Evolutionary conservation across 495 filamentous ascomycete species (phyloP).

Genomic region (Penicillium daleae): DNA sequence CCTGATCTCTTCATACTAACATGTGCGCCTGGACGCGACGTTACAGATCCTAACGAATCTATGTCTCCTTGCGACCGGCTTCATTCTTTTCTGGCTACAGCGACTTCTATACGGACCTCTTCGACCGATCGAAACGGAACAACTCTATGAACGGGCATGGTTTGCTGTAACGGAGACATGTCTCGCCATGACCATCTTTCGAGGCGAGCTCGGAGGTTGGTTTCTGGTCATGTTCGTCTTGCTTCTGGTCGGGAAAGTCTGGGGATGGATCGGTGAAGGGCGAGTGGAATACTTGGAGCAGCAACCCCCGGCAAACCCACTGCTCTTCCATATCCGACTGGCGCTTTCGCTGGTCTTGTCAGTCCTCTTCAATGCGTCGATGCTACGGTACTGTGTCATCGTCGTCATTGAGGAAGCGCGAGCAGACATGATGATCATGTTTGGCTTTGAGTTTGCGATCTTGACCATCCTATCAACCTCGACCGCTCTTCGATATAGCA

Average conservation of each 20-base stretch:
- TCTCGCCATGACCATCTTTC: slow-evolving; percentile 98
- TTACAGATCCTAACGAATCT: slow-evolving; percentile 85
- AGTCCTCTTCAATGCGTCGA: slow-evolving; percentile 71
- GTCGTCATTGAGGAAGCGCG: slow-evolving; percentile 83
- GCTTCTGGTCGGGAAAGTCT: slow-evolving; percentile 91
- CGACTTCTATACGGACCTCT: slow-evolving; percentile 88
- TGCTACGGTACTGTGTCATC: slow-evolving; percentile 78
- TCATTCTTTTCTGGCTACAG: slow-evolving; percentile 83
- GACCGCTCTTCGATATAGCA: slow-evolving; percentile 73
- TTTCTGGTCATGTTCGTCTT: slow-evolving; percentile 95
- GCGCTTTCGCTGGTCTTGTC: slow-evolving; percentile 77
- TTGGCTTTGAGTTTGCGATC: slow-evolving; percentile 95
- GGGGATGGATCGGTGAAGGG: slow-evolving; percentile 96
- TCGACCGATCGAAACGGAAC: slow-evolving; percentile 92
- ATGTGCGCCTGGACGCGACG: slow-evolving; percentile 9
- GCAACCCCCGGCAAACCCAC: slow-evolving; percentile 88
- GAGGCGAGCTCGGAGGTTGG: slow-evolving; percentile 90
- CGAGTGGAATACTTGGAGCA: slow-evolving; percentile 94
- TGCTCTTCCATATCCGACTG: slow-evolving; percentile 85
- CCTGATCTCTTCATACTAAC: slow-evolving; percentile 12
- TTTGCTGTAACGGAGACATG: slow-evolving; percentile 96
- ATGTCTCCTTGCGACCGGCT: slow-evolving; percentile 72
- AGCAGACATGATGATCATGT: slow-evolving; percentile 99
- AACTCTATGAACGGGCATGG: slow-evolving; percentile 96
- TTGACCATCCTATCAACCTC: slow-evolving; percentile 78